A percentile compares a stretch with the other conserved stretches of the same genome.
Conservation (phyloP, 768 basidiomycete genomes). For the Cantharellus cinnabarinus region DNA sequence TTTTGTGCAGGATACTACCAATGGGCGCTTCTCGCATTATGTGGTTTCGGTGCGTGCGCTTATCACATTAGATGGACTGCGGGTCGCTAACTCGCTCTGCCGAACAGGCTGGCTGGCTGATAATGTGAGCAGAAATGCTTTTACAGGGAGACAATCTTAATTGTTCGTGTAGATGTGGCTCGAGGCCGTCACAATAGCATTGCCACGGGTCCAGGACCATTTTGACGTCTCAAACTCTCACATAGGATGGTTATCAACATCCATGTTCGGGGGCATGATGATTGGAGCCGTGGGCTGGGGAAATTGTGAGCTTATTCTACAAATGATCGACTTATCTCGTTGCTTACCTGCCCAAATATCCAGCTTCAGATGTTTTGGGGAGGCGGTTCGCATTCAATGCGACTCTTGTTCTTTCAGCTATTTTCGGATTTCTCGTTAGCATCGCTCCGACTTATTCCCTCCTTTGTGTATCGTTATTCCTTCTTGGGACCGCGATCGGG, state of each 20-base stretch:
- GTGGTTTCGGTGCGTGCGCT: slow-evolving; percentile 58
- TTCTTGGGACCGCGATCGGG: slow-evolving; percentile 84
- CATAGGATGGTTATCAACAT: slow-evolving; percentile 67
- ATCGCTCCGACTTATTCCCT: slow-evolving; percentile 44
- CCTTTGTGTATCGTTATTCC: slow-evolving; percentile 62
- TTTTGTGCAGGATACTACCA: slow-evolving; percentile 40
- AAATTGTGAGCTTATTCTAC: slow-evolving; percentile 35
- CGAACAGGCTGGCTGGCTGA: slow-evolving; percentile 75
- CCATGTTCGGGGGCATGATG: slow-evolving; percentile 97
- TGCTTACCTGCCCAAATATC: not conserved
- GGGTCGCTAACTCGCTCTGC: not conserved
- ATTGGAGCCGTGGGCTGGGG: slow-evolving; percentile 84
- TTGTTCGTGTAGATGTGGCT: slow-evolving; percentile 60
- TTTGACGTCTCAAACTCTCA: slow-evolving; percentile 42
- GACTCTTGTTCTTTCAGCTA: slow-evolving; percentile 72
- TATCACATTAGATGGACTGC: not conserved
- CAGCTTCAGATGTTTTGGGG: slow-evolving; percentile 74
- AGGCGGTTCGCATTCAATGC: slow-evolving; percentile 80
- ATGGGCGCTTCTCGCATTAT: slow-evolving; percentile 61
- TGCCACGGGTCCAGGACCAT: slow-evolving; percentile 91
- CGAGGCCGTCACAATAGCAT: slow-evolving; percentile 73
- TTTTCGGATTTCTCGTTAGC: slow-evolving; percentile 71
- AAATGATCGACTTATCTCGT: not conserved
- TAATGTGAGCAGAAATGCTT: slow-evolving; percentile 33
- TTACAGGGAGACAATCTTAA: slow-evolving; percentile 1